phyloP scores from a whole-genome alignment of 352 stramenopile species.

The Globisporangium viniferum region DNA sequence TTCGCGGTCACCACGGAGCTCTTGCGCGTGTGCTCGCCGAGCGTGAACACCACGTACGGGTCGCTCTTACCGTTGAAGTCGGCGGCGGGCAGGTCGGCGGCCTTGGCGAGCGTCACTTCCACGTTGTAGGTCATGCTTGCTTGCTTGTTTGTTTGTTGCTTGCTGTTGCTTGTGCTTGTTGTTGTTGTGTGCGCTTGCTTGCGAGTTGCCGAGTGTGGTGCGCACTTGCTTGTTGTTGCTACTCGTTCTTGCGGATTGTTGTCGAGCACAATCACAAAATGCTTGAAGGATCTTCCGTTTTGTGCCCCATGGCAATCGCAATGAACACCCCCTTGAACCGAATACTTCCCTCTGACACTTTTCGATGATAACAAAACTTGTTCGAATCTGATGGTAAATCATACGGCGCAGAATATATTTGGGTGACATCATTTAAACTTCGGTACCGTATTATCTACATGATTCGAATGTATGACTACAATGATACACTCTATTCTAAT shows the following conservation, averaged over 20 bases:
- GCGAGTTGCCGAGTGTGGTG: conserved; percentile 7
- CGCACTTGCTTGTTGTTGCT: background rate
- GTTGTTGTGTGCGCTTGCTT: background rate
- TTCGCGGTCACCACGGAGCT: conserved; percentile 56
- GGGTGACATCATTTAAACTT: background rate
- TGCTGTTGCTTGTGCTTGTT: background rate
- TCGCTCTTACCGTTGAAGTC: conserved; percentile 87
- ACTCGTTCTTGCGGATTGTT: background rate
- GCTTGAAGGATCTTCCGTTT: background rate
- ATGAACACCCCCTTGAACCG: background rate
- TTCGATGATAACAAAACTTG: background rate
- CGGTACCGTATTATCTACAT: background rate
- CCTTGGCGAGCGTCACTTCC: conserved; percentile 69
- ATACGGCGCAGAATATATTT: background rate
- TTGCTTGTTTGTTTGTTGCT: background rate
- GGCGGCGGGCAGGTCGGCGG: conserved; percentile 59
- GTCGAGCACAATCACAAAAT: background rate
- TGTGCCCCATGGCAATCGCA: background rate
- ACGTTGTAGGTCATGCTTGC: conserved; percentile 46
- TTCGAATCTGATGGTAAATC: background rate
- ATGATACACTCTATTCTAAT: background rate
- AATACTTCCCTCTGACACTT: background rate
- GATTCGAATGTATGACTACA: background rate
- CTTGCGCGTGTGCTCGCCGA: conserved; percentile 62
- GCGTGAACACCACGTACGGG: conserved; percentile 76